Evolutionary conservation across 805 yeast species (phyloP).

Genomic region (Teunomyces barrocoloradensis): DNA sequence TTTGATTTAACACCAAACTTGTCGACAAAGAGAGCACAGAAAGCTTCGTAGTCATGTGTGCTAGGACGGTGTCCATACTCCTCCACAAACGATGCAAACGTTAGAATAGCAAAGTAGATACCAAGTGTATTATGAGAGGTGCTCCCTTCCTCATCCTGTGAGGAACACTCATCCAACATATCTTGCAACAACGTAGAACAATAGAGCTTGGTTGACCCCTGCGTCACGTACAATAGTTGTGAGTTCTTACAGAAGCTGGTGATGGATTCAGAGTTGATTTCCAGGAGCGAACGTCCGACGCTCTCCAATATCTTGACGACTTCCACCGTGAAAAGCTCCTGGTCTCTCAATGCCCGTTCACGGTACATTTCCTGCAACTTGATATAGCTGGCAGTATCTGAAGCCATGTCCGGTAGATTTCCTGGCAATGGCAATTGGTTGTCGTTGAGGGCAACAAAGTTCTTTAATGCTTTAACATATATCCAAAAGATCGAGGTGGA

Average conservation of each 20-base stretch:
- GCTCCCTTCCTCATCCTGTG: constrained; percentile 11
- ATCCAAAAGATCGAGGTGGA: constrained; percentile 56
- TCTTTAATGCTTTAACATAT: constrained; percentile 50
- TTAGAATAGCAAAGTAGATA: constrained; percentile 45
- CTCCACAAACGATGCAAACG: constrained; percentile 23
- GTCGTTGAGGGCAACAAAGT: constrained; percentile 39
- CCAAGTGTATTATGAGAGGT: constrained; percentile 18
- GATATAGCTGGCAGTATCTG: constrained; percentile 64
- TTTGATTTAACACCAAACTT: constrained; percentile 9
- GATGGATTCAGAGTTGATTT: constrained; percentile 35
- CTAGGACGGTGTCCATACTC: constrained; percentile 15
- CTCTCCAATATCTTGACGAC: constrained; percentile 24
- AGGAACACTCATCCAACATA: constrained; percentile 7
- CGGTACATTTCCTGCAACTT: constrained; percentile 56
- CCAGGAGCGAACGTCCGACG: constrained; percentile 26
- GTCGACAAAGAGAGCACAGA: constrained; percentile 17
- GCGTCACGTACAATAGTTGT: constrained; percentile 47
- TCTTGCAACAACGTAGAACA: constrained; percentile 15
- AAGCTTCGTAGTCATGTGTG: constrained; percentile 18
- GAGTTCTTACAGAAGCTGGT: constrained; percentile 62
- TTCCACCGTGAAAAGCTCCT: constrained; percentile 32
- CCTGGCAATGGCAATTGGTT: constrained; percentile 69
- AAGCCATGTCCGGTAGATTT: constrained; percentile 82
- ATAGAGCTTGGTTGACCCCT: constrained; percentile 37
- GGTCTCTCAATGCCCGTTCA: constrained; percentile 53